Percentiles rank a stretch among this genome's conserved stretches.
These are phyloP conservation scores for Coemansia sp. DNA, from an alignment of 192 early-diverging fungal species.

Conservation along the genomic window DNA sequence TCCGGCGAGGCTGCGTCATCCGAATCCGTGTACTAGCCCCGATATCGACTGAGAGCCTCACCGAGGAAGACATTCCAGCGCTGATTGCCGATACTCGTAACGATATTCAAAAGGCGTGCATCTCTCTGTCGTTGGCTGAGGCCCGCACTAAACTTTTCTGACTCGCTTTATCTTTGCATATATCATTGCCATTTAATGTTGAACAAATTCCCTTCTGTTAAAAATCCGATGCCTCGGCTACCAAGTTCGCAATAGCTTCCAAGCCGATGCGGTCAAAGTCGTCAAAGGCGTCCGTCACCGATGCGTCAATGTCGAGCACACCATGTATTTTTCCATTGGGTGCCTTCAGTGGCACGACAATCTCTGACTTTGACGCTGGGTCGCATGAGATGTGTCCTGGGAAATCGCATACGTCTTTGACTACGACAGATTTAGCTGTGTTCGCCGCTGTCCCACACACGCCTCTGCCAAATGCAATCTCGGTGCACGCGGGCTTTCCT, in stretches of 20 bases:
- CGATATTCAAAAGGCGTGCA: slow-evolving; percentile 46
- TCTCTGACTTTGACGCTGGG: slow-evolving; percentile 77
- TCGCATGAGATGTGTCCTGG: slow-evolving; percentile 93
- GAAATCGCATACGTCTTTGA: slow-evolving; percentile 80
- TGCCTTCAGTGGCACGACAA: slow-evolving; percentile 75
- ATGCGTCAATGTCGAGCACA: slow-evolving; percentile 73
- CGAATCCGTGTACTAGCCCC: slow-evolving; percentile 52
- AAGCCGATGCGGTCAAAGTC: slow-evolving; percentile 67
- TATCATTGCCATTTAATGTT: not conserved
- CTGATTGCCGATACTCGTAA: slow-evolving; percentile 44
- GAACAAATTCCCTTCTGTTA: not conserved
- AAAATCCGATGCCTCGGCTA: slow-evolving; percentile 58
- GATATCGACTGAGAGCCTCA: slow-evolving; percentile 42
- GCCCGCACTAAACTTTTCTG: not conserved
- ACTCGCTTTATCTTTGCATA: not conserved
- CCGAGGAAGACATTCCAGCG: slow-evolving; percentile 52
- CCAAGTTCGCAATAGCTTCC: slow-evolving; percentile 64
- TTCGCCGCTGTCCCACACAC: slow-evolving; percentile 87
- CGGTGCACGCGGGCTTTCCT: slow-evolving; percentile 85
- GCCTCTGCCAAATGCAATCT: slow-evolving; percentile 78
- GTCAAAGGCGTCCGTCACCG: slow-evolving; percentile 66
- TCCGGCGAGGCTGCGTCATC: slow-evolving; percentile 46
- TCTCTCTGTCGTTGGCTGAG: slow-evolving; percentile 19
- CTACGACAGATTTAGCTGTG: slow-evolving; percentile 60
- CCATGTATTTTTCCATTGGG: slow-evolving; percentile 60